Base-by-base conservation (phyloP, 1,139 yeast species). In the Debaryomyces fabryi region DNA sequence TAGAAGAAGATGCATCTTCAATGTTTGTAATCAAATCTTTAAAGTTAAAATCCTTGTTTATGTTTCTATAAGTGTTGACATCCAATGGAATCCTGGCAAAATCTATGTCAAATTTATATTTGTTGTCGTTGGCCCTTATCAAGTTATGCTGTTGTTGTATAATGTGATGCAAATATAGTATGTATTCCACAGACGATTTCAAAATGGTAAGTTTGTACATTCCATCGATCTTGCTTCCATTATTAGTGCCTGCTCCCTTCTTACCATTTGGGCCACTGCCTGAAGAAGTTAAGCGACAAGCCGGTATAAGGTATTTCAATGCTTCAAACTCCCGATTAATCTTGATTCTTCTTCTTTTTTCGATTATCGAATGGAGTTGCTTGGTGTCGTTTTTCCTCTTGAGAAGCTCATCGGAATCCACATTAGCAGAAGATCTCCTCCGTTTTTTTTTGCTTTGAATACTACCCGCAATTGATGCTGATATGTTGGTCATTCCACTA, bases 311-410 rank as follows among this genome's bases (percentile, higher is more conserved):
- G 57, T 79, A 83, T 60, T 88, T 86, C 52, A 88, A 74, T 2
- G 93, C 91, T 60, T 87, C 95, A 62, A 88, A 88, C 64, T 88
- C 95, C 50, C 92, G 74, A 64, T 88, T 88, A 71, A 88, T 86
- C 63, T 87, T 86, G 49, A 85, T 79, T 49, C 96, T 72, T 56
- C 96, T 75, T 57, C 90, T 80, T 58, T 89, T 86, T 62, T 88
- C 96, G 53, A 88, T 88, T 41, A 86, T 85, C 6, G 90, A 83
- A 64, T 88, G 96, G 29, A 89, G 83, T 58, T 75, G 79, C 53
- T 74, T 76, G 64, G 69, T 87, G 54, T 86, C 88, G 50, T 76
- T 71, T 51, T 77, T 76, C 42, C 86, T 68, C 56, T 76, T 75
- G 40, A 81, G 84, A 45, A 80, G 59, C 57, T 82, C 87, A 48